A percentile compares a stretch with the other conserved stretches of the same genome.
These are phyloP conservation scores for Ballota nigra DNA, from an alignment of 257 asterid genomes.

Conservation along the genomic window DNA sequence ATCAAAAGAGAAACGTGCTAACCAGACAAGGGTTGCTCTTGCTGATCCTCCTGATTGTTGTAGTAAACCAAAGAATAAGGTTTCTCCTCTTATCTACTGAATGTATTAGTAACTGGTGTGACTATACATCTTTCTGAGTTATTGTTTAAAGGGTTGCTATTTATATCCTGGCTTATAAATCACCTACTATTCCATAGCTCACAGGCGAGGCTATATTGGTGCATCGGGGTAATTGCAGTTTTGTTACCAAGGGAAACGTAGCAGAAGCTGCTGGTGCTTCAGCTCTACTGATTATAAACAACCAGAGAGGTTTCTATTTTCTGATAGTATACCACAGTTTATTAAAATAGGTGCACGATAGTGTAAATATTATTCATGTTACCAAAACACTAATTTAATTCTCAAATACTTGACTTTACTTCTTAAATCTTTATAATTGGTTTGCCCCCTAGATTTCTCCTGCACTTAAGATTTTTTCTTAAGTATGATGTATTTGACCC, in stretches of 20 bases:
- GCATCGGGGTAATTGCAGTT: conserved; percentile 87
- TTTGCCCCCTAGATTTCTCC: neutral
- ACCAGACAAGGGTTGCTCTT: conserved; percentile 64
- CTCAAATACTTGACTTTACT: neutral
- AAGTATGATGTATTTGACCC: too few species aligned
- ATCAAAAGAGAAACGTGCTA: conserved; percentile 93
- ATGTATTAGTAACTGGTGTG: neutral
- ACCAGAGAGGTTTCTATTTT: conserved; percentile 57
- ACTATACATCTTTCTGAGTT: neutral
- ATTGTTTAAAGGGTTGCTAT: neutral
- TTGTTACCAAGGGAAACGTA: conserved; percentile 71
- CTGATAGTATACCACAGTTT: neutral
- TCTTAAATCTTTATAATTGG: neutral
- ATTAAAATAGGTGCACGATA: neutral
- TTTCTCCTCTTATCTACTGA: conserved; percentile 24
- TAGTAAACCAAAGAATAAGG: conserved; percentile 76
- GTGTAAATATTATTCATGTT: neutral
- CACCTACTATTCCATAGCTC: conserved; percentile 38
- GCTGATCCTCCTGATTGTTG: conserved; percentile 97
- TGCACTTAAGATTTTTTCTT: neutral
- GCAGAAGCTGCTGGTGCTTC: conserved; percentile 92
- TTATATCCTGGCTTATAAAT: neutral
- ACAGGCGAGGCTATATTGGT: conserved; percentile 84
- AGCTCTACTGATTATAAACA: conserved; percentile 71
- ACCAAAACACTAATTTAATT: neutral